Evolutionary conservation across 2,329 filamentous ascomycete genomes (phyloP).

Genomic region (Xylaria sp.): DNA sequence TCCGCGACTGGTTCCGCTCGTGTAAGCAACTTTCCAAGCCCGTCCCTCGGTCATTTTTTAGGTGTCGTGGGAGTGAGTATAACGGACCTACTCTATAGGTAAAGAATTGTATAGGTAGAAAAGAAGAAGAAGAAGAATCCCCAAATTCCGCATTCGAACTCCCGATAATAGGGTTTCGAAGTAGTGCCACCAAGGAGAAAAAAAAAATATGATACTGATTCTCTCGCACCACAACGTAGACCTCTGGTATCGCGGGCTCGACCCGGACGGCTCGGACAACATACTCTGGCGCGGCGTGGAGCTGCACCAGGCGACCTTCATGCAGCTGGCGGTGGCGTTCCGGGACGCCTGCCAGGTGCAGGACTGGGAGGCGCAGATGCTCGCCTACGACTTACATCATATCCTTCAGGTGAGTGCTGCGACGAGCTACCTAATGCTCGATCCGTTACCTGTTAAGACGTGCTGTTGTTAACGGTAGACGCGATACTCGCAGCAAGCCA

Average conservation of each 20-base stretch:
- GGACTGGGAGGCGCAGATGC: constrained; percentile 21
- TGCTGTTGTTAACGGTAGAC: not conserved
- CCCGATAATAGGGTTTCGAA: too few species aligned
- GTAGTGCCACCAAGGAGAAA: too few species aligned
- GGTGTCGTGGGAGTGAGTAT: too few species aligned
- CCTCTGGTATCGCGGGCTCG: constrained; percentile 18
- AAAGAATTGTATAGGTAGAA: too few species aligned
- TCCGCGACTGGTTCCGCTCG: constrained; percentile 17
- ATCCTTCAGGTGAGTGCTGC: constrained; percentile 17
- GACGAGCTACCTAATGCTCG: not conserved
- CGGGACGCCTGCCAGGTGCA: constrained; percentile 13
- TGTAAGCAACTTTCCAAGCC: too few species aligned
- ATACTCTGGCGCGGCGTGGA: constrained; percentile 22
- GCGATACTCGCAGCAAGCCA: constrained; percentile 6
- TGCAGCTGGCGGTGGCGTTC: constrained; percentile 13
- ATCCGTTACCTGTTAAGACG: not conserved
- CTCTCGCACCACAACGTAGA: too few species aligned
- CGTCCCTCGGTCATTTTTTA: too few species aligned
- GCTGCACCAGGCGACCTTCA: constrained; percentile 7
- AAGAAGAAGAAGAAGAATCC: too few species aligned
- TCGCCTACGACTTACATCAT: constrained; percentile 18
- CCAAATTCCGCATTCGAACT: too few species aligned
- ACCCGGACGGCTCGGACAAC: constrained; percentile 1
- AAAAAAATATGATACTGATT: too few species aligned
- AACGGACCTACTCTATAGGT: too few species aligned